Percentiles rank a stretch among this genome's conserved stretches.
These are phyloP conservation scores for Diplodia scrobiculata DNA, from an alignment of 2,329 filamentous ascomycete species.

Conservation along the genomic window DNA sequence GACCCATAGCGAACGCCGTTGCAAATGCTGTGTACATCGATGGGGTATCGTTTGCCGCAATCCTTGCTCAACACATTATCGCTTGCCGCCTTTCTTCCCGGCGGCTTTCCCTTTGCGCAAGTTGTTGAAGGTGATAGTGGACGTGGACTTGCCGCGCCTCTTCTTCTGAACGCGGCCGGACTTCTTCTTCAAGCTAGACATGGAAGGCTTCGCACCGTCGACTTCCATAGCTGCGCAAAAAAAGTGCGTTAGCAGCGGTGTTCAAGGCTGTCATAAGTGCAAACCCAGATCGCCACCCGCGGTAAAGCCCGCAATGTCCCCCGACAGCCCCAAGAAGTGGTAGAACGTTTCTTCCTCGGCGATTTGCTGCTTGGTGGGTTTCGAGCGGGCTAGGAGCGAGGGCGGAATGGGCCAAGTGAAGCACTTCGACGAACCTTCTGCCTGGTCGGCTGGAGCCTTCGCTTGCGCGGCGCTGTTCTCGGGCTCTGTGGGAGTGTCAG, in stretches of 20 bases:
- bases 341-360: slow-evolving; percentile 41
- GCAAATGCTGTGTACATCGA: slow-evolving; percentile 9
- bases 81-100: slow-evolving; percentile 26
- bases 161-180: slow-evolving; percentile 42
- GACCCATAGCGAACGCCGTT: slow-evolving; percentile 13
- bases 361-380: slow-evolving; percentile 17
- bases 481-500: slow-evolving; percentile 28
- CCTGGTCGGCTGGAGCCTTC: slow-evolving; percentile 26
- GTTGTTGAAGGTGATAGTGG: slow-evolving; percentile 44
- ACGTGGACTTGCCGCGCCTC: slow-evolving; percentile 43
- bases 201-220: slow-evolving; percentile 36
- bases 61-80: slow-evolving; percentile 3
- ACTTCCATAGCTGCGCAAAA: slow-evolving; percentile 44
- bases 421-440: slow-evolving; percentile 31
- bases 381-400: slow-evolving; percentile 19
- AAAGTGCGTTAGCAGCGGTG: slow-evolving; percentile 40
- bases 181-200: slow-evolving; percentile 39
- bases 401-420: slow-evolving; percentile 30
- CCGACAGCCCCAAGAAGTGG: slow-evolving; percentile 45
- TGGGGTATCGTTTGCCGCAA: slow-evolving; percentile 20
- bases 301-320: slow-evolving; percentile 46
- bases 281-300: slow-evolving; percentile 40
- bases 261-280: slow-evolving; percentile 42
- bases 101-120: slow-evolving; percentile 27
- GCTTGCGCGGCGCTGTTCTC: slow-evolving; percentile 21